Percentiles rank a stretch among this genome's conserved stretches.
phyloP scores from a whole-genome alignment of 2,329 filamentous ascomycete species.

The Podosphaera fusca region DNA sequence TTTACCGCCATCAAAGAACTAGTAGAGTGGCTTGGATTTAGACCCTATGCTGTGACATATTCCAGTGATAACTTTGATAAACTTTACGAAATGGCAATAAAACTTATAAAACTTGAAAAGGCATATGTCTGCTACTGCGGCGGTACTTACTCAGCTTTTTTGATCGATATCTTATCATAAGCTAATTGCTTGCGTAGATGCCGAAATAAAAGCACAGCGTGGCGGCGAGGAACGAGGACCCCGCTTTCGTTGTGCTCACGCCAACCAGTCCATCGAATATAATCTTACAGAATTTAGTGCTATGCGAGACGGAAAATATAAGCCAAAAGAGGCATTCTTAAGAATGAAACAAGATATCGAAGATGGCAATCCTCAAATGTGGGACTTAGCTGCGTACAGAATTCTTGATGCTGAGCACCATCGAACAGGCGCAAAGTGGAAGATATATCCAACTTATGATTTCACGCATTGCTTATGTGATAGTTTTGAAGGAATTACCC shows the following conservation, averaged over 20 bases:
- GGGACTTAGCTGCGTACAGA: constrained; percentile 82
- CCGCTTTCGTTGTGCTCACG: constrained; percentile 61
- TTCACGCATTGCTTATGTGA: constrained; percentile 82
- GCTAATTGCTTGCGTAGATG: constrained; percentile 24
- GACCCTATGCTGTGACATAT: constrained; percentile 57
- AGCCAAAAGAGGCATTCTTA: constrained; percentile 59
- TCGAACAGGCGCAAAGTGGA: constrained; percentile 64
- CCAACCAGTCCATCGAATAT: constrained; percentile 48
- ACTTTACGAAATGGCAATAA: constrained; percentile 72
- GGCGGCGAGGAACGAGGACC: constrained; percentile 51
- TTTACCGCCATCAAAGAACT: constrained; percentile 78
- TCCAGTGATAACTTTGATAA: constrained; percentile 71
- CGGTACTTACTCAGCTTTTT: constrained; percentile 17
- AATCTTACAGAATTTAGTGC: constrained; percentile 66
- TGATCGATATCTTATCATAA: background rate
- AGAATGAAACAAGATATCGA: constrained; percentile 83
- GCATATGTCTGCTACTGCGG: constrained; percentile 78
- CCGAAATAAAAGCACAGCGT: constrained; percentile 67
- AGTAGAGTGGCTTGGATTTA: constrained; percentile 61
- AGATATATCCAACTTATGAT: constrained; percentile 88
- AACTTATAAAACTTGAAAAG: constrained; percentile 47
- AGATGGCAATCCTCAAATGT: constrained; percentile 80
- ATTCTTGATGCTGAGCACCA: constrained; percentile 57
- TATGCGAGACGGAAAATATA: constrained; percentile 83
- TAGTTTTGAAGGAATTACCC: constrained; percentile 77